These are phyloP conservation scores for Oryza nivara DNA, from an alignment of 176 grass and related monocot species.

Conservation along the genomic window DNA sequence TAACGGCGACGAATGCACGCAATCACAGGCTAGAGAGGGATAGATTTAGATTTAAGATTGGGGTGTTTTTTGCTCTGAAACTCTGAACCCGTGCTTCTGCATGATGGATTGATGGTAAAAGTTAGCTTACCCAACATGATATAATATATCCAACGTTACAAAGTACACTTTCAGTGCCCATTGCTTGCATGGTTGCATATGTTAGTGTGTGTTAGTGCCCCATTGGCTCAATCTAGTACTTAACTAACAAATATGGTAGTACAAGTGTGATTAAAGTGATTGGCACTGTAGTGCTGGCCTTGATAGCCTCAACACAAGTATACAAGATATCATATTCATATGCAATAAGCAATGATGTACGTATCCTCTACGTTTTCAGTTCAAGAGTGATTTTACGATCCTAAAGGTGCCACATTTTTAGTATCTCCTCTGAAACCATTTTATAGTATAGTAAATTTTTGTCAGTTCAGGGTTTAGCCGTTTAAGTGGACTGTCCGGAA, in stretches of 20 bases:
- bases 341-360: neutral
- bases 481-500: neutral
- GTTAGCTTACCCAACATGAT: constrained; percentile 26
- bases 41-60: too few species aligned
- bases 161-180: neutral
- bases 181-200: neutral
- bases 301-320: neutral
- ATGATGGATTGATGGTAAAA: neutral
- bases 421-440: too few species aligned
- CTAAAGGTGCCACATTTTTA: too few species aligned
- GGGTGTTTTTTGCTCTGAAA: neutral
- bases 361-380: neutral
- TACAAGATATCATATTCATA: neutral
- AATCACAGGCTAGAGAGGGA: neutral
- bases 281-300: neutral
- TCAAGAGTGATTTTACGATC: too few species aligned
- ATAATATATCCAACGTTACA: neutral
- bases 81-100: neutral
- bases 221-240: neutral
- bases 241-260: neutral
- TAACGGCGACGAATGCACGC: neutral
- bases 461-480: neutral
- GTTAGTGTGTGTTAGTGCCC: neutral
- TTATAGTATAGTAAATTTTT: too few species aligned
- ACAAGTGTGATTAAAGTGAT: neutral